Percentiles rank a stretch among this genome's conserved stretches.
phyloP scores from a whole-genome alignment of 495 filamentous ascomycete genomes.

The Lepidopterella palustris region DNA sequence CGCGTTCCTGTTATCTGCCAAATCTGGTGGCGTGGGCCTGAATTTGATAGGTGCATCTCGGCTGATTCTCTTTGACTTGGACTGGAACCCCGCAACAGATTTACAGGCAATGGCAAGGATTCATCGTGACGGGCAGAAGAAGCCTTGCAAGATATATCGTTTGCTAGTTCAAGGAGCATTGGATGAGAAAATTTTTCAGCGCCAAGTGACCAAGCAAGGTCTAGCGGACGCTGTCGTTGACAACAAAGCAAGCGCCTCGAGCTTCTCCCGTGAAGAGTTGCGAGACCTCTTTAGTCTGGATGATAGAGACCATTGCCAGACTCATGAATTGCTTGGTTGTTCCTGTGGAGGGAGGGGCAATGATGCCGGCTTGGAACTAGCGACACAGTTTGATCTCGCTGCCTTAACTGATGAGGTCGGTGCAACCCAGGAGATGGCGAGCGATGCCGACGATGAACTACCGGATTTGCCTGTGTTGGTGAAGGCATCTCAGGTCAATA shows the following conservation, averaged over 20 bases:
- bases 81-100: slow-evolving; percentile 81
- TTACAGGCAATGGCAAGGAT: slow-evolving; percentile 82
- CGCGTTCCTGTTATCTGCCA: slow-evolving; percentile 74
- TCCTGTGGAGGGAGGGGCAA: slow-evolving; percentile 54
- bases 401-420: slow-evolving; percentile 20
- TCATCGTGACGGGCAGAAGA: slow-evolving; percentile 71
- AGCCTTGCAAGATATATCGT: slow-evolving; percentile 65
- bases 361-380: slow-evolving; percentile 13
- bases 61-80: slow-evolving; percentile 71
- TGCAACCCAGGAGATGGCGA: slow-evolving; percentile 18
- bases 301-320: slow-evolving; percentile 52
- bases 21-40: slow-evolving; percentile 67
- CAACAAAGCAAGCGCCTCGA: slow-evolving; percentile 51
- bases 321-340: slow-evolving; percentile 67
- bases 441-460: slow-evolving; percentile 41
- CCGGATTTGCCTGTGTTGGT: slow-evolving; percentile 42
- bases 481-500: slow-evolving; percentile 55
- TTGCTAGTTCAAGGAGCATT: slow-evolving; percentile 65
- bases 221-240: slow-evolving; percentile 64
- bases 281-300: slow-evolving; percentile 67
- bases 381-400: neutral
- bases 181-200: slow-evolving; percentile 80
- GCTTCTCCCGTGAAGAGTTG: slow-evolving; percentile 63
- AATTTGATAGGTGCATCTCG: slow-evolving; percentile 74
- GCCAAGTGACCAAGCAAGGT: slow-evolving; percentile 71